Conservation (phyloP, 176 grass and related monocot species). For the Lolium perenne region DNA sequence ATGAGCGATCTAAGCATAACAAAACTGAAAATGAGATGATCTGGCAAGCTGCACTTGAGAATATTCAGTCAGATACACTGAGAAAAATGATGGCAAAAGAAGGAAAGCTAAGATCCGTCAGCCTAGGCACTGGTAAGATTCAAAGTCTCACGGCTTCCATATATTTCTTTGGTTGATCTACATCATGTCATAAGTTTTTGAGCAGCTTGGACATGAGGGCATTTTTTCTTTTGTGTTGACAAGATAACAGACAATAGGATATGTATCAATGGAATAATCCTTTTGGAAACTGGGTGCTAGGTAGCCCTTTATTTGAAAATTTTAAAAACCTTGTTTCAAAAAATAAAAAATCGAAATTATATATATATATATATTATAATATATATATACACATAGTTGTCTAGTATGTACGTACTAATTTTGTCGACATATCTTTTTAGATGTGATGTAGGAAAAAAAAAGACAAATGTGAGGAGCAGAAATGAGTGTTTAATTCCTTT, state of each 20-base stretch:
- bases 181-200: constrained; percentile 3
- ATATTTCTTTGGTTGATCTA: constrained; percentile 31
- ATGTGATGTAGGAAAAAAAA: too few relatives aligned
- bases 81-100: constrained; percentile 87
- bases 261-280: neutral
- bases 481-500: too few relatives aligned
- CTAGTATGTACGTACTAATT: too few relatives aligned
- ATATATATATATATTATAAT: too few relatives aligned
- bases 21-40: constrained; percentile 74
- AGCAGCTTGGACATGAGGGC: neutral
- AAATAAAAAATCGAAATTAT: too few relatives aligned
- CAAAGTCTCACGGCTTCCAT: constrained; percentile 20
- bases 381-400: too few relatives aligned
- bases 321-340: too few relatives aligned
- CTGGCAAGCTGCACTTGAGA: constrained; percentile 84
- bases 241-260: neutral
- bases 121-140: constrained; percentile 75
- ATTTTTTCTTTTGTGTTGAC: constrained; percentile 1
- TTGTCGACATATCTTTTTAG: too few relatives aligned
- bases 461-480: too few relatives aligned
- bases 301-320: too few relatives aligned
- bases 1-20: constrained; percentile 39
- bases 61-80: constrained; percentile 78
- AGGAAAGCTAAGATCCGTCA: constrained; percentile 74
- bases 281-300: too few relatives aligned